A percentile compares a stretch with the other conserved stretches of the same genome.
Conservation (phyloP, 2,329 filamentous ascomycete genomes). For the Bipolaris oryzae region DNA sequence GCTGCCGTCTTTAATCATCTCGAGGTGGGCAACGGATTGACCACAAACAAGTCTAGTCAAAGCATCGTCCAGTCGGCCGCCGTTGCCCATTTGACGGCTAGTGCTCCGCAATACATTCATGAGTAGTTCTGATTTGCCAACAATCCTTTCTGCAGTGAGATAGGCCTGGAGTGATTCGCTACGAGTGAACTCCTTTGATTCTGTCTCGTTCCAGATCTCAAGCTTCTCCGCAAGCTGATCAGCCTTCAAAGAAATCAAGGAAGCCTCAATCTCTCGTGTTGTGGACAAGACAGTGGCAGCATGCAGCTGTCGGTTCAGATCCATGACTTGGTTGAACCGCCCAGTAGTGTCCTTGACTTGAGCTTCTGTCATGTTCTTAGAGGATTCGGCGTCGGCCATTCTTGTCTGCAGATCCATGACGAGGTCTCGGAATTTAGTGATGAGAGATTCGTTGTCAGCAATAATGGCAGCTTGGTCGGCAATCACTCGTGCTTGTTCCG, state of each 20-base stretch:
- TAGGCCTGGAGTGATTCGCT: conserved; percentile 87
- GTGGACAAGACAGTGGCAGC: conserved; percentile 89
- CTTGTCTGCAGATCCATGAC: conserved; percentile 85
- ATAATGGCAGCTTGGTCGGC: conserved; percentile 78
- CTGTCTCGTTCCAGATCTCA: conserved; percentile 61
- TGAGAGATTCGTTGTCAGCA: conserved; percentile 87
- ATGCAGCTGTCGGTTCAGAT: conserved; percentile 93
- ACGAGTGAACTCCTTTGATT: conserved; percentile 70
- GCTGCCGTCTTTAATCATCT: conserved; percentile 82
- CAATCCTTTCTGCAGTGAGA: conserved; percentile 83
- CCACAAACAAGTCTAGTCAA: conserved; percentile 68
- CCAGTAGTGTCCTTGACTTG: conserved; percentile 90
- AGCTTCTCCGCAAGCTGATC: conserved; percentile 89
- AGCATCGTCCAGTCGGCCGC: conserved; percentile 76
- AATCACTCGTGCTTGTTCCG: conserved; percentile 77
- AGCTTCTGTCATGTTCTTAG: conserved; percentile 88
- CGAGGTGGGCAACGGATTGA: conserved; percentile 82
- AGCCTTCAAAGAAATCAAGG: conserved; percentile 83
- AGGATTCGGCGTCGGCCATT: conserved; percentile 88
- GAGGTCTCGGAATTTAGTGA: conserved; percentile 86
- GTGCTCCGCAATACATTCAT: conserved; percentile 21
- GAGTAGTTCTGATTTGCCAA: conserved; percentile 72
- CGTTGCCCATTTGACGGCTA: conserved; percentile 67
- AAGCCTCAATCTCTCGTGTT: conserved; percentile 90
- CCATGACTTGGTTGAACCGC: conserved; percentile 92